These are phyloP conservation scores for Hyaloscypha bicolor DNA, from an alignment of 495 filamentous ascomycete species.

Conservation along the genomic window DNA sequence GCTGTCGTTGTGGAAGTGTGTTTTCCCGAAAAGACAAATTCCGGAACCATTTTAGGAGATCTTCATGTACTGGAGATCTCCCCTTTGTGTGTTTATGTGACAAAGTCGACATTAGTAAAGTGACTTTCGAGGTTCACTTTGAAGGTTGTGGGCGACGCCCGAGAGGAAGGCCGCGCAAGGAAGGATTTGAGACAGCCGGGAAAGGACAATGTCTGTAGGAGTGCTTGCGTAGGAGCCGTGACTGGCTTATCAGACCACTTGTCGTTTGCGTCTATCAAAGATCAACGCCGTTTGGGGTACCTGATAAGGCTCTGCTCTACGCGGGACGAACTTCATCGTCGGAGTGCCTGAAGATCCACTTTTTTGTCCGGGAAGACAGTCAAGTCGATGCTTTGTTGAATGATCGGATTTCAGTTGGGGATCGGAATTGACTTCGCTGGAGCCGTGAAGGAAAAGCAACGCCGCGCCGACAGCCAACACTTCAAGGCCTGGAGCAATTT, in stretches of 20 bases:
- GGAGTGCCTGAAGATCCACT: not conserved
- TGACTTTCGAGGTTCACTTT: conserved; percentile 16
- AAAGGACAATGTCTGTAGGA: conserved; percentile 14
- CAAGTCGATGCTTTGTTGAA: conserved; percentile 22
- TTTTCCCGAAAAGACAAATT: conserved; percentile 16
- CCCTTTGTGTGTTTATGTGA: conserved; percentile 5
- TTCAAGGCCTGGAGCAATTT: conserved; percentile 14
- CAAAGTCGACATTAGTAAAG: not conserved
- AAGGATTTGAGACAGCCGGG: conserved; percentile 11
- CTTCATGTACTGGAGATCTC: conserved; percentile 6
- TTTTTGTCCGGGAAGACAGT: conserved; percentile 7
- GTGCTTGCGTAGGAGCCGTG: conserved; percentile 1
- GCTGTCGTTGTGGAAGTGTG: conserved; percentile 4
- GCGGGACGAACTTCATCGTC: conserved; percentile 9
- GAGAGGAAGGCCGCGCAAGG: conserved; percentile 14
- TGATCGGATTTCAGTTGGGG: conserved; percentile 14
- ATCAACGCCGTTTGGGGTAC: conserved; percentile 11
- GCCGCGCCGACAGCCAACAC: conserved; percentile 11
- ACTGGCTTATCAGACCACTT: not conserved
- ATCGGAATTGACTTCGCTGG: conserved; percentile 18
- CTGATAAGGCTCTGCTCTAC: conserved; percentile 4
- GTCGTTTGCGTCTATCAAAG: conserved; percentile 14
- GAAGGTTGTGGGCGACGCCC: conserved; percentile 11
- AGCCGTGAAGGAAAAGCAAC: conserved; percentile 22
- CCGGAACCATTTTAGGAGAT: conserved; percentile 9